Evolutionary conservation across 192 early-diverging fungal species (phyloP).

Genomic region (Physocladia obscura): DNA sequence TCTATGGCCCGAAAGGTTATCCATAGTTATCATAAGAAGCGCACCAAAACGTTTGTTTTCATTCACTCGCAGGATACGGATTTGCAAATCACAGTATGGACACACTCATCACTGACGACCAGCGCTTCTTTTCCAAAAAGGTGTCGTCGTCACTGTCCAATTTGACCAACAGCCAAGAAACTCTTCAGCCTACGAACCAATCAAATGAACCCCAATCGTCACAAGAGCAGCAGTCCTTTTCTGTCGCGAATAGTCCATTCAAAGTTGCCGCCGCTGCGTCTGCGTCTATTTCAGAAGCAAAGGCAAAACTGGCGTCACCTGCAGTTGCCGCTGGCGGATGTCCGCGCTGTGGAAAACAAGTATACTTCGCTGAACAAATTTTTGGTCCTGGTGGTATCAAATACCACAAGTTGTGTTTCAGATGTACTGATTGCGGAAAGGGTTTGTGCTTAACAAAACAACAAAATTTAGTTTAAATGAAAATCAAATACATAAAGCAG

Average conservation of each 20-base stretch:
- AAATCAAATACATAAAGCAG: no score
- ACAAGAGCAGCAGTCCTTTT: background rate
- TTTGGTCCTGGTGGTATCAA: conserved; percentile 46
- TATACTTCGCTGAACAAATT: conserved; percentile 48
- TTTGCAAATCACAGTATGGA: conserved; percentile 30
- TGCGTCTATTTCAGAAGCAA: conserved; percentile 5
- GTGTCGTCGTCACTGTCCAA: background rate
- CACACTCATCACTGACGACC: conserved; percentile 27
- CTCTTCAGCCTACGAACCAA: background rate
- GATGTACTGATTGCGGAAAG: conserved; percentile 38
- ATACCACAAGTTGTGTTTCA: conserved; percentile 53
- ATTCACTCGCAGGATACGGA: conserved; percentile 28
- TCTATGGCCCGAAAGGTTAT: conserved; percentile 52
- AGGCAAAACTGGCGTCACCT: conserved; percentile 15
- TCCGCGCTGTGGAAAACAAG: conserved; percentile 43
- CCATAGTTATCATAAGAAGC: background rate
- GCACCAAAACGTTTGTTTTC: background rate
- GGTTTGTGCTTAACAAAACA: no score
- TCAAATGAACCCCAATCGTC: background rate
- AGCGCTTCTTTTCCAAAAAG: conserved; percentile 32
- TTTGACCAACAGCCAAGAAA: no score
- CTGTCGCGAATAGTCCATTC: background rate
- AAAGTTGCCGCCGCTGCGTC: background rate
- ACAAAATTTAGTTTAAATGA: no score
- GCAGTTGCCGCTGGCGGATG: conserved; percentile 27